Evolutionary conservation across 2,329 filamentous ascomycete genomes (phyloP).

Genomic region (Periconia sp.): DNA sequence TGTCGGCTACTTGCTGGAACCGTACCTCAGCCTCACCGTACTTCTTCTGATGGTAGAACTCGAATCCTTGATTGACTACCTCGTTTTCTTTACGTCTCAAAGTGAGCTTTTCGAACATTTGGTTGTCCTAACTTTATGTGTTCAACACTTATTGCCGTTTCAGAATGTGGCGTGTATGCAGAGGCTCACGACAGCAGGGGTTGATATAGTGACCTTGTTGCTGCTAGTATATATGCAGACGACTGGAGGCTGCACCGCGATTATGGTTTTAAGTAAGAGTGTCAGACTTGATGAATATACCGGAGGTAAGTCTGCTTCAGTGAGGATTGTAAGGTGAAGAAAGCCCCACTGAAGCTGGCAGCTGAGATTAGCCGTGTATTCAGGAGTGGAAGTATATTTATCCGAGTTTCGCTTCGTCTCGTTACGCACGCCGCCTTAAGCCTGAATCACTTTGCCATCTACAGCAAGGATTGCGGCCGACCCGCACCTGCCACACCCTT

Average conservation of each 20-base stretch:
- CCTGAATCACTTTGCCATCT: not conserved
- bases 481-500: too few relatives aligned
- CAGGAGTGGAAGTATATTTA: not conserved
- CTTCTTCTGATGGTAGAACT: slow-evolving; percentile 3
- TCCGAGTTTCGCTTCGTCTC: not conserved
- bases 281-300: not conserved
- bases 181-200: not conserved
- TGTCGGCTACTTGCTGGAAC: not conserved
- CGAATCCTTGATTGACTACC: not conserved
- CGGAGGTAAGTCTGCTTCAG: not conserved
- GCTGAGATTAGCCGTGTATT: not conserved
- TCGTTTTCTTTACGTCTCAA: too few relatives aligned
- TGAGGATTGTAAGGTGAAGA: not conserved
- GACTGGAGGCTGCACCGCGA: not conserved
- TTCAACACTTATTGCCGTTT: too few relatives aligned
- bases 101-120: too few relatives aligned
- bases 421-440: not conserved
- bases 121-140: too few relatives aligned
- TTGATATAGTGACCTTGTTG: not conserved
- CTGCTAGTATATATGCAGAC: not conserved
- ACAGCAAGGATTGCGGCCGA: too few relatives aligned
- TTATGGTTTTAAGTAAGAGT: not conserved
- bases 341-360: not conserved
- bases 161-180: too few relatives aligned
- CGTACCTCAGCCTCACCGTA: not conserved